phyloP scores from a whole-genome alignment of 768 basidiomycete genomes.

The Panaeolus cyanescens region DNA sequence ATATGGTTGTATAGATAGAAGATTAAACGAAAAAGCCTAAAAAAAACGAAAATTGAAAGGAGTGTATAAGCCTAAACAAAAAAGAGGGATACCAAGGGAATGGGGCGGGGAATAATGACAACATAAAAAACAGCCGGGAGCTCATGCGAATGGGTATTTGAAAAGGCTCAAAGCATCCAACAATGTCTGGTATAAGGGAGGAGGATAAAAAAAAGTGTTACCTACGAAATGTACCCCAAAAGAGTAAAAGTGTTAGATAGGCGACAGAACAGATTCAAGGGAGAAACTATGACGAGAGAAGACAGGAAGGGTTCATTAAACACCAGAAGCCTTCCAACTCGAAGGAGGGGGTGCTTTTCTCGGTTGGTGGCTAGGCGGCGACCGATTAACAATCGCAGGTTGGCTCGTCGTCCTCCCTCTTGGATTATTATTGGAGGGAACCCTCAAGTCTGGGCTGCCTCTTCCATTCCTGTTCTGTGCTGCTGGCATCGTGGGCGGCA shows the following conservation, averaged over 20 bases:
- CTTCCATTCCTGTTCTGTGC: constrained; percentile 22
- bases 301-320: constrained; percentile 17
- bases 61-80: neutral
- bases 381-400: constrained; percentile 36
- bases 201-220: constrained; percentile 6
- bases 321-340: constrained; percentile 54
- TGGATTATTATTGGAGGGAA: constrained; percentile 12
- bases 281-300: constrained; percentile 12
- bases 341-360: constrained; percentile 56
- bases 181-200: constrained; percentile 1
- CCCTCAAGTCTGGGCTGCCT: constrained; percentile 18
- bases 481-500: constrained; percentile 35
- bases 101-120: neutral
- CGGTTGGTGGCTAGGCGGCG: constrained; percentile 11
- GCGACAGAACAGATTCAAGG: constrained; percentile 8
- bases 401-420: constrained; percentile 47
- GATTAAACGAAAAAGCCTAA: constrained; percentile 7
- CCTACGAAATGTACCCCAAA: constrained; percentile 7
- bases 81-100: neutral
- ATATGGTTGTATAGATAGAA: constrained; percentile 20
- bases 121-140: neutral
- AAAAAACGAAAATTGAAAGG: constrained; percentile 4
- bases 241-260: neutral
- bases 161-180: neutral
- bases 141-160: neutral